phyloP scores from a whole-genome alignment of 805 yeast species.

The Wickerhamiella kazuoi region DNA sequence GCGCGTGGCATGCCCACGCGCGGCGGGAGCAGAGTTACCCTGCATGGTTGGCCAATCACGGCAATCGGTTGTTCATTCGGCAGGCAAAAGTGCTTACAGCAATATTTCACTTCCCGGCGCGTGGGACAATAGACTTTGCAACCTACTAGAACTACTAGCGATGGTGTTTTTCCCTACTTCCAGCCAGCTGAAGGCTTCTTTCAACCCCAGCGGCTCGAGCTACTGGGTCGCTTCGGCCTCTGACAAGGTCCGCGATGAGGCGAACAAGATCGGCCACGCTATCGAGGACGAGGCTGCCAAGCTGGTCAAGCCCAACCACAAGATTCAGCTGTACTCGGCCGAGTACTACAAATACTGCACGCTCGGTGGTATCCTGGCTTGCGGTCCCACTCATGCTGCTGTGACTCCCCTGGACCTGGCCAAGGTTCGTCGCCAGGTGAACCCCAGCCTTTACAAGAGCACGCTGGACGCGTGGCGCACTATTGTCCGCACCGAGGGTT shows the following conservation, averaged over 20 bases:
- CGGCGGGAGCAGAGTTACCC: neutral
- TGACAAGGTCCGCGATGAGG: slow-evolving; percentile 16
- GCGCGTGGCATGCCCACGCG: neutral
- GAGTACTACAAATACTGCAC: slow-evolving; percentile 62
- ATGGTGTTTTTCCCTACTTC: slow-evolving; percentile 26
- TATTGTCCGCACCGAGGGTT: slow-evolving; percentile 58
- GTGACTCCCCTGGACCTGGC: slow-evolving; percentile 89
- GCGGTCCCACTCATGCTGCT: slow-evolving; percentile 92
- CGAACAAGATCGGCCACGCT: slow-evolving; percentile 13
- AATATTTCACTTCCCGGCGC: neutral
- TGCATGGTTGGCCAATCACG: neutral
- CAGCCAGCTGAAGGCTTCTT: slow-evolving; percentile 21
- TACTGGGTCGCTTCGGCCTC: slow-evolving; percentile 22
- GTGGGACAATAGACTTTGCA: neutral
- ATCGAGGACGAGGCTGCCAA: slow-evolving; percentile 22
- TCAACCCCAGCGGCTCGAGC: slow-evolving; percentile 22
- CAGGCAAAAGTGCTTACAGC: neutral
- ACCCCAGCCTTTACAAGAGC: slow-evolving; percentile 51
- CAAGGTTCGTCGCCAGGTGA: slow-evolving; percentile 84
- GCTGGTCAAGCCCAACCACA: slow-evolving; percentile 19
- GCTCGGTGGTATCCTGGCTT: slow-evolving; percentile 60
- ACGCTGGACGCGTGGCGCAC: slow-evolving; percentile 68
- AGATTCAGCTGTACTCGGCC: slow-evolving; percentile 36
- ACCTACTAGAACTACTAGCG: neutral
- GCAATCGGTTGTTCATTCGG: neutral